Conservation (phyloP, 129 eudicot genomes). For the Daucus carota region DH1_v3.0 NC_030381.2:43198501-43199000, state of each 20-base stretch:
- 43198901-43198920: conserved; percentile 85
- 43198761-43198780: not conserved
- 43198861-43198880: conserved; percentile 93
- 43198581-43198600: conserved; percentile 95
- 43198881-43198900: conserved; percentile 83
- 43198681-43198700: conserved; percentile 93
- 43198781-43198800: not conserved
- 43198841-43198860: conserved; percentile 81
- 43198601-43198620: conserved; percentile 93
- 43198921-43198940: conserved; percentile 39
- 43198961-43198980: not conserved
- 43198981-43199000: not conserved
- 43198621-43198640: conserved; percentile 91
- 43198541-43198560: conserved; percentile 81
- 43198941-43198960: not conserved
- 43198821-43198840: conserved; percentile 86
- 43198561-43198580: conserved; percentile 90
- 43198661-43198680: conserved; percentile 88
- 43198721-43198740: conserved; percentile 34
- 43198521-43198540: conserved; percentile 96
- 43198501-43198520: conserved; percentile 98
- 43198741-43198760: not conserved
- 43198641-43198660: conserved; percentile 99
- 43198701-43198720: conserved; percentile 96
- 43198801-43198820: conserved; percentile 73